These are phyloP conservation scores for Plasmodium cynomolgi DNA, from an alignment of 169 alveolate species.

Conservation along the genomic window DNA sequence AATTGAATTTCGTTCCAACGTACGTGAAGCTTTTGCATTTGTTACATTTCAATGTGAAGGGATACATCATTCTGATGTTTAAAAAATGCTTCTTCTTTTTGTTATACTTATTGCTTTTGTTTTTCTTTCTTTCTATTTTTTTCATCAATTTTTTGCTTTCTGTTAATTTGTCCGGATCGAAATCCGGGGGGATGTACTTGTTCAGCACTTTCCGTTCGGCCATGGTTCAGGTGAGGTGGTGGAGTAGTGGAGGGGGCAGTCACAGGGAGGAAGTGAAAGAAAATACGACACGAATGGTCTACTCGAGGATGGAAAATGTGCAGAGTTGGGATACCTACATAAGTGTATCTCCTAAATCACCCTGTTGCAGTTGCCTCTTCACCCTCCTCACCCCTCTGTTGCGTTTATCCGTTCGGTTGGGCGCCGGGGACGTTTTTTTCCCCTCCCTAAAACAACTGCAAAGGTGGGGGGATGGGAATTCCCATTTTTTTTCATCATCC, in stretches of 20 bases:
- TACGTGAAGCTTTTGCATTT: slow-evolving; percentile 96
- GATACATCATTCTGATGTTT: slow-evolving; percentile 98
- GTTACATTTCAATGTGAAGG: slow-evolving; percentile 96
- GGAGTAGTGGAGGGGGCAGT: neutral
- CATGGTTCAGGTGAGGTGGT: slow-evolving; percentile 83
- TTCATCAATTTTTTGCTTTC: slow-evolving; percentile 88
- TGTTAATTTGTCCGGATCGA: slow-evolving; percentile 96
- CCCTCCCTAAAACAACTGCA: neutral
- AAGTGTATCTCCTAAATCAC: neutral
- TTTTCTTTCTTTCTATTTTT: slow-evolving; percentile 85
- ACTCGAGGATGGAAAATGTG: neutral
- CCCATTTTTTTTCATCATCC: neutral
- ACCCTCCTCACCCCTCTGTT: neutral
- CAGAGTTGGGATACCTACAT: neutral
- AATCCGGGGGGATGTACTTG: slow-evolving; percentile 99
- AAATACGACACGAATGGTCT: neutral
- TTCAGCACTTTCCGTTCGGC: slow-evolving; percentile 98
- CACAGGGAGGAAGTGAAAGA: neutral
- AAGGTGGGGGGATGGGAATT: neutral
- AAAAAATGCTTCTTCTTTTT: slow-evolving; percentile 86
- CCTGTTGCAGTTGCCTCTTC: neutral
- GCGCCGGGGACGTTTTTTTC: neutral
- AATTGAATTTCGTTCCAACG: slow-evolving; percentile 99
- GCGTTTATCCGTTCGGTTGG: neutral
- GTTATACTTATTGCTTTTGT: slow-evolving; percentile 78